A percentile compares a stretch with the other conserved stretches of the same genome.
These are phyloP conservation scores for Magnolia kwangsiensis DNA, from an alignment of 164 flowering plant genomes.

Conservation along the genomic window DNA sequence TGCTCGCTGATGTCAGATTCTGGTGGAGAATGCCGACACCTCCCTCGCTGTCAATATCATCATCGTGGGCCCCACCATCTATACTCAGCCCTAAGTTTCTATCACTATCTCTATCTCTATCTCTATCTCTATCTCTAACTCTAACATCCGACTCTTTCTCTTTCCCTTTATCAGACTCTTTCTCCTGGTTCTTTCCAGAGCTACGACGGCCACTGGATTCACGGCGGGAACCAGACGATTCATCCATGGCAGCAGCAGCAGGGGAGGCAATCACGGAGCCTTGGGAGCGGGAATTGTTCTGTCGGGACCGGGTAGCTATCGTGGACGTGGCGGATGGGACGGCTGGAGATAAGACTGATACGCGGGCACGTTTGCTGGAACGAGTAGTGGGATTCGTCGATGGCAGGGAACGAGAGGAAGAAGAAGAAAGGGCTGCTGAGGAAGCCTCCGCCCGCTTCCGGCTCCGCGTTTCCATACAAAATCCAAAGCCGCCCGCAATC, in stretches of 20 bases:
- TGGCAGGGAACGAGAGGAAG: neutral
- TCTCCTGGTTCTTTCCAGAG: constrained; percentile 17
- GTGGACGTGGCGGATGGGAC: constrained; percentile 1
- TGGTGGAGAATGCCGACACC: constrained; percentile 79
- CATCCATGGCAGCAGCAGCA: constrained; percentile 42
- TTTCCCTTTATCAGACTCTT: constrained; percentile 18
- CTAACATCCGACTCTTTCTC: constrained; percentile 71
- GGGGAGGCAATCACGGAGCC: neutral
- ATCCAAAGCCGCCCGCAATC: constrained; percentile 14
- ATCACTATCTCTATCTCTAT: constrained; percentile 13
- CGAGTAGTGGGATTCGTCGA: constrained; percentile 51
- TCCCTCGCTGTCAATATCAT: constrained; percentile 54
- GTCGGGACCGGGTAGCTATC: constrained; percentile 61
- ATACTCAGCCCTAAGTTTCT: constrained; percentile 54
- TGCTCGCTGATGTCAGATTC: constrained; percentile 85
- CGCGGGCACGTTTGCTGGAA: constrained; percentile 61
- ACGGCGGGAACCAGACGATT: constrained; percentile 14
- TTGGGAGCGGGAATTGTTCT: neutral
- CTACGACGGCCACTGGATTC: constrained; percentile 36
- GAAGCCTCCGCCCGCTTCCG: constrained; percentile 99
- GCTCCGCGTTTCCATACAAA: constrained; percentile 99
- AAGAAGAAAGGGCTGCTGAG: constrained; percentile 84
- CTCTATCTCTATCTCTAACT: constrained; percentile 46
- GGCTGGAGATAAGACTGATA: constrained; percentile 30
- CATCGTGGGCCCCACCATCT: constrained; percentile 42